Evolutionary conservation across 257 asterid species (phyloP), one percentile per base, ranked within the genome.

Genomic region (Scutellaria galericulata): DNA sequence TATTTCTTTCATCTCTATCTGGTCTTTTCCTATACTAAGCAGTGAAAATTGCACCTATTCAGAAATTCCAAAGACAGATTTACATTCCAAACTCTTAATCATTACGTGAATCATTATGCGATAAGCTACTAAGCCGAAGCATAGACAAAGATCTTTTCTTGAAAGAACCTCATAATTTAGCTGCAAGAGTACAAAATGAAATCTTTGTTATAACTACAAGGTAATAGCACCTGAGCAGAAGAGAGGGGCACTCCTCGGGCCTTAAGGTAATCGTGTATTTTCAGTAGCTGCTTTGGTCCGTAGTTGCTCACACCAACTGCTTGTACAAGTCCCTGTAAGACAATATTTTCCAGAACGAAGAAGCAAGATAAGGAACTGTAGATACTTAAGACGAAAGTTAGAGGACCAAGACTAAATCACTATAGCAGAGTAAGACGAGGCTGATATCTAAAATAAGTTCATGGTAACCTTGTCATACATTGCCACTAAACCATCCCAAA

Each of bases 401-500:
- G 20, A 47, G 47, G 18, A 20, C 24, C 11, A 31, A 7, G 47
- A 41, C 37, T 5, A 8, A 15, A 56, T 59, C 3, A 12, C 13
- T 37, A 40, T 12, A 54, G 35, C 14, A 66, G 20, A 55, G 22
- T 5, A 6, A 27, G 10, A 2, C 15, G 24, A 42, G 55, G 63
- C 37, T 9, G 20, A 12, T 14, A 18, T 67, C 12, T 22, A 56
- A 18, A 24, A 73, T 50, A 68, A 70, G 61, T 73, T 76, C 63
- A 74, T 31, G 65, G 83, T 85, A 84, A 94, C 99, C 99, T 94
- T 84, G 72, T 94, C 97, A 65, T 94, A 87, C 97, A 94, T 94
- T 87, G 99, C 99, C 82, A 88, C 97, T 87, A 94, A 87, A 79
- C 99, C 99, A 84, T 91, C 96, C 99, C 99, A 94, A 74, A 94